Conservation (phyloP, 108 stramenopile genomes). For the Cyclotella cryptica region DNA sequence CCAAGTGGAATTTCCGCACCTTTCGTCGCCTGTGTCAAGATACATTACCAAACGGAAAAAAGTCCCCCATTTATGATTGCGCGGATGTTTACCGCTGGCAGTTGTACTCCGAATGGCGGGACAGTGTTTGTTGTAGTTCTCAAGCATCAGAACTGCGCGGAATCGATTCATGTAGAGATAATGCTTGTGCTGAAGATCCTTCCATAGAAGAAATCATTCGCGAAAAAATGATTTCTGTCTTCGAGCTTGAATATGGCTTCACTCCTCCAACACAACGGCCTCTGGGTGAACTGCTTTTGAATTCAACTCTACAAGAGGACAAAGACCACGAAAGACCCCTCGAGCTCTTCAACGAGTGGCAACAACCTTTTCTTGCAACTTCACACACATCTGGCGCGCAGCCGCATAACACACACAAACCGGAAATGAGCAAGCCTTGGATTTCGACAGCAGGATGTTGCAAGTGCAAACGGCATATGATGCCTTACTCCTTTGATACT, state of each 20-base stretch:
- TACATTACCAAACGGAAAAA: conserved; percentile 25
- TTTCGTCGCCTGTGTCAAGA: conserved; percentile 68
- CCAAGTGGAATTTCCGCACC: conserved; percentile 57
- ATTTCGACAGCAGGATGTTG: conserved; percentile 70
- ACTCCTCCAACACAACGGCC: conserved; percentile 35
- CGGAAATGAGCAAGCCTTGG: conserved; percentile 40
- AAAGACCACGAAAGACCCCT: conserved; percentile 32
- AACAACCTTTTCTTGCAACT: conserved; percentile 4
- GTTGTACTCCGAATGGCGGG: conserved; percentile 39
- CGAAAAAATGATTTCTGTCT: conserved; percentile 35
- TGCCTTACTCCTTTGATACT: conserved; percentile 56
- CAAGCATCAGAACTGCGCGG: conserved; percentile 44
- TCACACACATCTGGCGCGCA: neutral
- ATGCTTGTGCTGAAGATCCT: conserved; percentile 38
- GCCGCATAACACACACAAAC: conserved; percentile 25
- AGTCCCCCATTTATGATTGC: conserved; percentile 49
- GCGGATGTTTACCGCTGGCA: conserved; percentile 47
- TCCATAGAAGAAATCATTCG: conserved; percentile 46
- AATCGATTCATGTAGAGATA: conserved; percentile 32
- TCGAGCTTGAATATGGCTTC: conserved; percentile 44
- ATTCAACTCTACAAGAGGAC: conserved; percentile 41
- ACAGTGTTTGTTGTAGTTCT: conserved; percentile 45
- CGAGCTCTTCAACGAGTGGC: conserved; percentile 50
- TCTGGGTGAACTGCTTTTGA: conserved; percentile 42
- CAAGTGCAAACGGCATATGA: conserved; percentile 57